A percentile compares a stretch with the other conserved stretches of the same genome.
These are phyloP conservation scores for Chrysochromulina tobinii DNA, from an alignment of 78 protist genomes.

Conservation along the genomic window DNA sequence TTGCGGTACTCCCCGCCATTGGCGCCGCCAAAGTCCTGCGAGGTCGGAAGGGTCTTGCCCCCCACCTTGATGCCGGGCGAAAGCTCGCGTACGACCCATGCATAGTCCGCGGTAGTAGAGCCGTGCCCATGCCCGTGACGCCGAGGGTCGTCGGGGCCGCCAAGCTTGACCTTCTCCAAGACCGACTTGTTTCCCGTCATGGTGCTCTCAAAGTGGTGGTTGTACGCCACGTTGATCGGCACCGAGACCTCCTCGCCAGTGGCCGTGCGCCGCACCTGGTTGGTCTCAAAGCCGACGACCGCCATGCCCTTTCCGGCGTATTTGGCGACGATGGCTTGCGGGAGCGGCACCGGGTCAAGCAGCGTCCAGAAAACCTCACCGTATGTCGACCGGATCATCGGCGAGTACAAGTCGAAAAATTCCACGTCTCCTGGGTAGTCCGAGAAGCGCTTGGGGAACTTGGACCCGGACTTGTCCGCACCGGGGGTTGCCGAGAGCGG, in stretches of 20 bases:
- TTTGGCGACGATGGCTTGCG: not conserved
- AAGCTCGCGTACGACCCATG: no score
- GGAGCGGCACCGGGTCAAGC: not conserved
- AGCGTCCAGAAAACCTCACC: not conserved
- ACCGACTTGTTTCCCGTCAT: not conserved
- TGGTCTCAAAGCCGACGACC: not conserved
- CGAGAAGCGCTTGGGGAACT: no score
- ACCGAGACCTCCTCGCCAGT: not conserved
- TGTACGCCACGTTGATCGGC: not conserved
- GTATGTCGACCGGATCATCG: not conserved
- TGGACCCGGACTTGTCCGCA: not conserved
- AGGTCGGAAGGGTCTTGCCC: not conserved
- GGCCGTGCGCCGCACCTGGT: not conserved
- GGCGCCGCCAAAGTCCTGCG: not conserved
- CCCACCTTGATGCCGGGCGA: no score
- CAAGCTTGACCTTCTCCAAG: not conserved
- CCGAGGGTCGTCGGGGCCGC: no score
- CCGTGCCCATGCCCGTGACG: no score
- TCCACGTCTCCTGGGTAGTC: not conserved
- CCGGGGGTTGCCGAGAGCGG: not conserved
- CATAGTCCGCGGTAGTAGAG: no score
- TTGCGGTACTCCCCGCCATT: slow-evolving; percentile 7
- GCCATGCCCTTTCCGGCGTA: not conserved
- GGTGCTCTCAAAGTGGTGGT: not conserved
- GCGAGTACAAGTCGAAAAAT: not conserved